phyloP scores from a whole-genome alignment of 345 rosid genomes.

The Clausena lansium region DNA sequence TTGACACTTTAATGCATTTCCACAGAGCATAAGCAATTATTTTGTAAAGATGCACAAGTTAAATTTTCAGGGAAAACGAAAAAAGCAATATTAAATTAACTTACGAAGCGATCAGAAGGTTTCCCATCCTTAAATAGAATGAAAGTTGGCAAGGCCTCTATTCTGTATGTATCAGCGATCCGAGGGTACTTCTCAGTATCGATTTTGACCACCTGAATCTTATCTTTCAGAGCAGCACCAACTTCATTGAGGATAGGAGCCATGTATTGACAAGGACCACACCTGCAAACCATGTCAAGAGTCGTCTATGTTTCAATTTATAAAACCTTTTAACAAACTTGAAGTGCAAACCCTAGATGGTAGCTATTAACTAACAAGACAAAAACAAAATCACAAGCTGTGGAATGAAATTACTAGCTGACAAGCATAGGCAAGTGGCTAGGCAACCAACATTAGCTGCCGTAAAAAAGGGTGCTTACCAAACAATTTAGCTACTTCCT shows the following conservation, averaged over 20 bases:
- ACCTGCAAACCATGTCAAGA: constrained; percentile 46
- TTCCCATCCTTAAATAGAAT: constrained; percentile 82
- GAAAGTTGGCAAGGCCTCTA: constrained; percentile 86
- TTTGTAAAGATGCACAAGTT: not conserved
- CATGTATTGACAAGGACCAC: constrained; percentile 97
- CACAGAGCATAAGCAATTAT: not conserved
- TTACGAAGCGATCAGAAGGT: constrained; percentile 84
- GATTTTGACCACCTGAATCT: constrained; percentile 71
- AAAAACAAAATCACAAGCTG: no score
- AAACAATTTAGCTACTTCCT: no score
- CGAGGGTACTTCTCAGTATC: constrained; percentile 90
- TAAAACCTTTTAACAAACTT: not conserved
- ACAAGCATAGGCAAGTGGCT: no score
- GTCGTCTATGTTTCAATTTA: not conserved
- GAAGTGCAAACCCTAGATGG: not conserved
- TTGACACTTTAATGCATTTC: not conserved
- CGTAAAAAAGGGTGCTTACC: no score
- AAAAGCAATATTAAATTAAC: constrained; percentile 20
- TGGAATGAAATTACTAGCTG: no score
- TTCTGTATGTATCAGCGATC: constrained; percentile 68
- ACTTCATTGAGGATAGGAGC: constrained; percentile 79
- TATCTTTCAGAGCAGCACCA: constrained; percentile 58
- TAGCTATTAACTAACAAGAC: no score
- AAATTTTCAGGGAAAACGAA: not conserved
- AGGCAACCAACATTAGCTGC: no score